Percentiles rank a stretch among this genome's conserved stretches.
phyloP scores from a whole-genome alignment of 2,329 filamentous ascomycete species.

The Pleurostoma richardsiae region DNA sequence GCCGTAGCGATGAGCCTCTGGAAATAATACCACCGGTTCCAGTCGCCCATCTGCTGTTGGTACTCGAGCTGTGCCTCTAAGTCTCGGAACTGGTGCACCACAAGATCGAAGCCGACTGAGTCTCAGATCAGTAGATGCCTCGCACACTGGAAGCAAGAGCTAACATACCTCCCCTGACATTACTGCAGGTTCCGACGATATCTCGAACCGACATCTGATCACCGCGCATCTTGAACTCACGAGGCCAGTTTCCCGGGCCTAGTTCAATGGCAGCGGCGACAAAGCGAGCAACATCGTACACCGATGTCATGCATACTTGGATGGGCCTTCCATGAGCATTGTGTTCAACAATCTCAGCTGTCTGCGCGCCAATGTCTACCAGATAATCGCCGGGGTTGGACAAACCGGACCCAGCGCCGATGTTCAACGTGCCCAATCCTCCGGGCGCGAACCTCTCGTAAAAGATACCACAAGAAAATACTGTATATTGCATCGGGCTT shows the following conservation, averaged over 20 bases:
- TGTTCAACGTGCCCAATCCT: slow-evolving; percentile 54
- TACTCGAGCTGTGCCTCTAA: slow-evolving; percentile 32
- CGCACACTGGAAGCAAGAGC: slow-evolving; percentile 10
- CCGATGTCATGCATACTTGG: slow-evolving; percentile 63
- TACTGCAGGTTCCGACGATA: slow-evolving; percentile 45
- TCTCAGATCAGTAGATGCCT: slow-evolving; percentile 13
- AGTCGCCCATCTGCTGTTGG: slow-evolving; percentile 41
- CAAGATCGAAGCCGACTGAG: slow-evolving; percentile 32
- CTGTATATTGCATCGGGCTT: slow-evolving; percentile 58
- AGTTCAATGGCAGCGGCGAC: slow-evolving; percentile 65
- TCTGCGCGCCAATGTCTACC: slow-evolving; percentile 52
- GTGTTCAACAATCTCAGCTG: slow-evolving; percentile 56
- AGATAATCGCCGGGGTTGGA: slow-evolving; percentile 59
- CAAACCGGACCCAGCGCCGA: slow-evolving; percentile 52
- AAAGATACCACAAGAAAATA: slow-evolving; percentile 70
- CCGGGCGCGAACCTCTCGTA: slow-evolving; percentile 70
- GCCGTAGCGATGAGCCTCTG: slow-evolving; percentile 63
- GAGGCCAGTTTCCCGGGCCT: slow-evolving; percentile 55
- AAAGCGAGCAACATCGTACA: slow-evolving; percentile 65
- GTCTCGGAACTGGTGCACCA: slow-evolving; percentile 31
- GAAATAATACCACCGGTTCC: slow-evolving; percentile 45
- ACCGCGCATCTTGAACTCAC: slow-evolving; percentile 65
- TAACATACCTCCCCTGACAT: slow-evolving; percentile 42
- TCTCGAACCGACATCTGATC: slow-evolving; percentile 57
- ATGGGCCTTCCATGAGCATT: slow-evolving; percentile 42